A percentile compares a stretch with the other conserved stretches of the same genome.
These are phyloP conservation scores for Aspergillus sergii DNA, from an alignment of 2,329 filamentous ascomycete genomes.

Conservation along the genomic window DNA sequence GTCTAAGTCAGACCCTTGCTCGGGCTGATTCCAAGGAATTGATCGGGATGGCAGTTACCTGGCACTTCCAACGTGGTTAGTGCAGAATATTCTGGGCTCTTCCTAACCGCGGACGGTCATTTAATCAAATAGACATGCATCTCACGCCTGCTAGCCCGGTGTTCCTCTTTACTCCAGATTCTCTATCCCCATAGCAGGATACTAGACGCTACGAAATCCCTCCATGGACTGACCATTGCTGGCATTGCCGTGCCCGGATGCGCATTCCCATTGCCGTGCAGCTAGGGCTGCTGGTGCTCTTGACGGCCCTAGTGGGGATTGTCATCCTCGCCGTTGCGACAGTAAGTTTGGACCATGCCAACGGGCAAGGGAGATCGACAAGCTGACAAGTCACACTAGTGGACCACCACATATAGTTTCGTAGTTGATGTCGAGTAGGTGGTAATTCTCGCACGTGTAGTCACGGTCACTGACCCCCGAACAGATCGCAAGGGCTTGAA, in stretches of 20 bases:
- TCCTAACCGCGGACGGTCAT: not conserved
- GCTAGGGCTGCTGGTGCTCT: constrained; percentile 75
- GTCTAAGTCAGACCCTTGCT: not conserved
- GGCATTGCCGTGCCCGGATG: constrained; percentile 53
- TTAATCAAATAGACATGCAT: not conserved
- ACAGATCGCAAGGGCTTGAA: constrained; percentile 62
- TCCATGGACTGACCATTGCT: not conserved
- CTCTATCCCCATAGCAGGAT: not conserved
- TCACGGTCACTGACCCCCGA: not conserved
- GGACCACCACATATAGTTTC: constrained; percentile 64
- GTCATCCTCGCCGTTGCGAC: constrained; percentile 75
- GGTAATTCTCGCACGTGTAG: not conserved
- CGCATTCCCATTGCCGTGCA: constrained; percentile 86
- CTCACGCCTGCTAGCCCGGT: not conserved
- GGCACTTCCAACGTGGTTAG: not conserved
- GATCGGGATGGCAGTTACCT: not conserved
- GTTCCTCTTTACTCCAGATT: not conserved
- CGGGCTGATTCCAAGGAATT: not conserved
- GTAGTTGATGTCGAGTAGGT: constrained; percentile 57
- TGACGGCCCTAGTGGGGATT: constrained; percentile 73
- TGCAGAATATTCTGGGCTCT: not conserved
- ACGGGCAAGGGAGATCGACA: not conserved
- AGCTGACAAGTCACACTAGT: constrained; percentile 37
- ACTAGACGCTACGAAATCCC: not conserved
- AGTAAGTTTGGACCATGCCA: constrained; percentile 20